phyloP scores from a whole-genome alignment of 768 basidiomycete genomes.

The Cystobasidium ongulense region DNA sequence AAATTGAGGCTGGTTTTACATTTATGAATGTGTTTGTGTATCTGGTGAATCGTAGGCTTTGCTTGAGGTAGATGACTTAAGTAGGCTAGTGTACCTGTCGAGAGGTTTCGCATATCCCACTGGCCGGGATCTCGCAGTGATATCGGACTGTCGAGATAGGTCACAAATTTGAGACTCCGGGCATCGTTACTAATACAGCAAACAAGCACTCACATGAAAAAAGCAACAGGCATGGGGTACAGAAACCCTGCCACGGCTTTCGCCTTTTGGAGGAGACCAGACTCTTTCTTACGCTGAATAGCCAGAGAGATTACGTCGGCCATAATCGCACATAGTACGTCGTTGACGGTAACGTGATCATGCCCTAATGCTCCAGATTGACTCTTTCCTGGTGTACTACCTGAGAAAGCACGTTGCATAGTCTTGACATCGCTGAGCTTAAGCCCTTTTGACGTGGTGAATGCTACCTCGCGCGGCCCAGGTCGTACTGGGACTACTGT shows the following conservation, averaged over 20 bases:
- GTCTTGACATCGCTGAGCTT: conserved; percentile 26
- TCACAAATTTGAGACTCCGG: neutral
- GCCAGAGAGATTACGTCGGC: conserved; percentile 9
- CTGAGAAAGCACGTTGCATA: conserved; percentile 22
- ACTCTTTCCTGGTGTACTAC: conserved; percentile 5
- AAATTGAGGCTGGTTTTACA: conserved; percentile 22
- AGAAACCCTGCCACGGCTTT: neutral
- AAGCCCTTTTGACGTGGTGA: neutral
- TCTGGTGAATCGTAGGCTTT: neutral
- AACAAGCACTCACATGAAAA: conserved; percentile 18
- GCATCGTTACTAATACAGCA: no score
- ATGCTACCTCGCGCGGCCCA: neutral
- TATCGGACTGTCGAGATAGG: neutral
- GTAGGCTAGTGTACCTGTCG: conserved; percentile 6
- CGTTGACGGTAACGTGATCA: conserved; percentile 25
- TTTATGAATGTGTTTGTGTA: conserved; percentile 23
- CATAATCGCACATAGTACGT: conserved; percentile 21
- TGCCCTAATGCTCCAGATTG: conserved; percentile 14
- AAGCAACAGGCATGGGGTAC: conserved; percentile 4
- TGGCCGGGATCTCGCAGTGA: conserved; percentile 26
- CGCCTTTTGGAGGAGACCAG: no score
- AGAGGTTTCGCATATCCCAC: conserved; percentile 30
- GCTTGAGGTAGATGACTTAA: conserved; percentile 4
- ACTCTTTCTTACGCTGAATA: conserved; percentile 5
- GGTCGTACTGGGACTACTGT: conserved; percentile 1